Base-by-base conservation (phyloP, 768 basidiomycete species). In the Sistotremastrum suecicum region DNA sequence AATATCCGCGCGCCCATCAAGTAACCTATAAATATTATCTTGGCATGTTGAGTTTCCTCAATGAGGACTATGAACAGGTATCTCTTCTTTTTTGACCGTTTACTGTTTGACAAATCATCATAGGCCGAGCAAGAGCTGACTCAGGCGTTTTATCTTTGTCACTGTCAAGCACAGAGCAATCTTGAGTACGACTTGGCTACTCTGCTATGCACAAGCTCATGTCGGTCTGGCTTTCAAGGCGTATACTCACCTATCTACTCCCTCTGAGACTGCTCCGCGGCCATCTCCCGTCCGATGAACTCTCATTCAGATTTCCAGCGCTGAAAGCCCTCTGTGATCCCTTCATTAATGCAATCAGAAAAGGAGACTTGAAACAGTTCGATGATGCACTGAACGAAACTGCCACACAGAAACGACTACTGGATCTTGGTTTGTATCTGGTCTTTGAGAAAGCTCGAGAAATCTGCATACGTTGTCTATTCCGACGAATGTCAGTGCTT, bases 11-110 rank as follows among this genome's bases (percentile, higher is more conserved):
- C 29, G 77, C 85, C 11, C 90, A 94, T 62, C 89, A 91, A 65
- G 86, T 87, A 58, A 92, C 92, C 28, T 95, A 85, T 64, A 72
- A 80, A 50, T 99, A 94, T 68, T 97, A 97, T 58, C 64, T 95
- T 41, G 95, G 94, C 51, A 87, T 97, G 79, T 70, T 98, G 50
- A 82, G 78, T 57, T 97, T 98, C 64, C 62, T 97, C 50, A 87
- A 87, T 55, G 95, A 97, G 59, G 84, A 94, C 42, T 92, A 88
- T 56, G 69, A 66, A 36, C 89, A 89, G 66, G 88, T 82, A 41
- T 33, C 60, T 51, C 35, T 41, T 8, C n/a, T 44, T 20, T 31
- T 32, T 30, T 5, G 10, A 35, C 10, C 11, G 33, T 20, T 3
- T 28, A 10, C n/a, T 28, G 7, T 10, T 32, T 35, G 8, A 31